Conservation (phyloP, 805 yeast species). For the Jamesozyma lodderae region DNA sequence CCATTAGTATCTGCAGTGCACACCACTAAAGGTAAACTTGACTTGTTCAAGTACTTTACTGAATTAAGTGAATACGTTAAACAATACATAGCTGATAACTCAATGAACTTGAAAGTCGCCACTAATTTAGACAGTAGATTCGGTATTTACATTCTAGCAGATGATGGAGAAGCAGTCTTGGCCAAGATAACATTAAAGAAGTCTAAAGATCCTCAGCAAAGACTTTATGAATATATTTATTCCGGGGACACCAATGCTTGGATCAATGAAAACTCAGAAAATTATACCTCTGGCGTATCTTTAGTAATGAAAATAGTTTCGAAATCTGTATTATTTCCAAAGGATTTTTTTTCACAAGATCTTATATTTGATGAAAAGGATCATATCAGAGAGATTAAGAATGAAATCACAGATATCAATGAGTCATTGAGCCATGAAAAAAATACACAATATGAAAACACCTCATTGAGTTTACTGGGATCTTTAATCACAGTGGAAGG, state of each 20-base stretch:
- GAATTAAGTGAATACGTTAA: slow-evolving; percentile 19
- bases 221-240: slow-evolving; percentile 24
- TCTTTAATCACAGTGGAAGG: too few relatives aligned
- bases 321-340: slow-evolving; percentile 19
- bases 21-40: slow-evolving; percentile 17
- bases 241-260: slow-evolving; percentile 16
- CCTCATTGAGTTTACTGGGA: too few relatives aligned
- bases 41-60: slow-evolving; percentile 28
- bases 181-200: slow-evolving; percentile 22
- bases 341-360: slow-evolving; percentile 18
- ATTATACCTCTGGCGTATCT: slow-evolving; percentile 20
- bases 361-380: slow-evolving; percentile 10
- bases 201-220: slow-evolving; percentile 16
- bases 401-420: neutral
- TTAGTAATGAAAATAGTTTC: slow-evolving; percentile 20
- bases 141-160: slow-evolving; percentile 21
- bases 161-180: slow-evolving; percentile 6
- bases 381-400: slow-evolving; percentile 23
- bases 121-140: slow-evolving; percentile 24
- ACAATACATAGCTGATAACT: slow-evolving; percentile 14
- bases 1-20: neutral
- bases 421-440: too few relatives aligned
- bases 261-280: slow-evolving; percentile 25
- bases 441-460: too few relatives aligned
- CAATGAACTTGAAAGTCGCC: slow-evolving; percentile 12